Conservation (phyloP, 805 yeast species). For the Wickerhamomyces bisporus region DNA sequence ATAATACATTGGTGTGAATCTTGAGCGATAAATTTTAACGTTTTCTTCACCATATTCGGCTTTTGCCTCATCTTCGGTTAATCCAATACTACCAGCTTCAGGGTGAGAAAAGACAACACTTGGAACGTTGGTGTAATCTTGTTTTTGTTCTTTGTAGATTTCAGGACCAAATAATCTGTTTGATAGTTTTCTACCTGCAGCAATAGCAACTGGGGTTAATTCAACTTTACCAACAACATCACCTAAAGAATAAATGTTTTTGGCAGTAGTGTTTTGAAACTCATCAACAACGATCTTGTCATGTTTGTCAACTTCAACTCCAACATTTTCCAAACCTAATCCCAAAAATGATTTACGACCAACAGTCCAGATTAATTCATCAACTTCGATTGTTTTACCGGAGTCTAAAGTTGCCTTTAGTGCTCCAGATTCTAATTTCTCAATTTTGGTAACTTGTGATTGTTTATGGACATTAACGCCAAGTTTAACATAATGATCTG, state of each 20-base stretch:
- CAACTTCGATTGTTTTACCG: constrained; percentile 52
- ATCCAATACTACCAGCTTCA: constrained; percentile 92
- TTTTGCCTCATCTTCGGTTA: constrained; percentile 73
- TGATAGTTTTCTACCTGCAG: constrained; percentile 92
- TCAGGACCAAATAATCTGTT: constrained; percentile 88
- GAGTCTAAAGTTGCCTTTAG: constrained; percentile 41
- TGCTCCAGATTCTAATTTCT: constrained; percentile 43
- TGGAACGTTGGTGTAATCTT: constrained; percentile 83
- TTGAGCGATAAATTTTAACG: constrained; percentile 75
- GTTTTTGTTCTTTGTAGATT: constrained; percentile 63
- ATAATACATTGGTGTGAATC: constrained; percentile 88
- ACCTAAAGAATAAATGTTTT: constrained; percentile 79
- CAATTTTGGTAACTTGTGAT: constrained; percentile 45
- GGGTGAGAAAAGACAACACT: constrained; percentile 98
- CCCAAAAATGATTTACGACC: constrained; percentile 80
- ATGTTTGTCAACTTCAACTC: constrained; percentile 53
- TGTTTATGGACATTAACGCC: constrained; percentile 80
- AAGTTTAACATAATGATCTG: constrained; percentile 71
- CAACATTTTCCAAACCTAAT: constrained; percentile 72
- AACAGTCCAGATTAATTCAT: constrained; percentile 85
- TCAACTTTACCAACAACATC: constrained; percentile 92
- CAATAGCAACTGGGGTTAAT: constrained; percentile 97
- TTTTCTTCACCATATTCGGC: constrained; percentile 74
- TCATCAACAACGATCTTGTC: constrained; percentile 79
- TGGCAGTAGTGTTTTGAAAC: constrained; percentile 74